These are phyloP conservation scores for Juglanconis oblonga DNA, from an alignment of 2,329 filamentous ascomycete species.

Conservation along the genomic window DNA sequence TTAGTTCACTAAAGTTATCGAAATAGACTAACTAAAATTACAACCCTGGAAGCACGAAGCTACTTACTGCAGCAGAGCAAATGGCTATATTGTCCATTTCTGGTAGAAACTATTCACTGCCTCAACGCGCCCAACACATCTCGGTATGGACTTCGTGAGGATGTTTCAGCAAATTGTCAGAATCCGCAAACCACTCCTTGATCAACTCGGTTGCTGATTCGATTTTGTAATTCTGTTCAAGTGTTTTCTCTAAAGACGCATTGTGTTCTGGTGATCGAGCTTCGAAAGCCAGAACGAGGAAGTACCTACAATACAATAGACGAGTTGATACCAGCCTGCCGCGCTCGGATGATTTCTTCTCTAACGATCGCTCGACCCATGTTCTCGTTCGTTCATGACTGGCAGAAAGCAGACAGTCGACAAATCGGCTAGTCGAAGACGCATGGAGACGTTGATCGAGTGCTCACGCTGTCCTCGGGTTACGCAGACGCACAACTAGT, in stretches of 20 bases:
- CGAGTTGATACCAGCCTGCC: neutral
- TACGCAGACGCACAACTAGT: neutral
- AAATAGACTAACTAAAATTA: too few relatives aligned
- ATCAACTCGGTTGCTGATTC: slow-evolving; percentile 11
- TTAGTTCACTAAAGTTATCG: too few relatives aligned
- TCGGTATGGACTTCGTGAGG: slow-evolving; percentile 6
- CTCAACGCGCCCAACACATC: slow-evolving; percentile 1
- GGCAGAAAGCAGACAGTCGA: slow-evolving; percentile 5
- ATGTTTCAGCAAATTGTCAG: slow-evolving; percentile 2
- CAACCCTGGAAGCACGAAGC: neutral
- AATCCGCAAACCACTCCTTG: slow-evolving; percentile 7
- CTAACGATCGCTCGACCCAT: neutral
- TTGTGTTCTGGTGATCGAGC: slow-evolving; percentile 1
- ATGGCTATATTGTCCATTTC: neutral
- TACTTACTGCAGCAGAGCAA: neutral
- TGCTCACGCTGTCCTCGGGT: neutral
- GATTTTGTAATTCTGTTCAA: slow-evolving; percentile 2
- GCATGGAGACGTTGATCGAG: slow-evolving; percentile 5
- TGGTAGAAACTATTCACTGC: neutral
- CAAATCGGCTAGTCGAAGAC: neutral
- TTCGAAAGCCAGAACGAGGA: slow-evolving; percentile 3
- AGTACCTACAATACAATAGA: slow-evolving; percentile 1
- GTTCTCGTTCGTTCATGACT: neutral
- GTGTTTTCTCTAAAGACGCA: neutral
- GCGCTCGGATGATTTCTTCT: neutral